Base-by-base conservation (phyloP, 1,284 basidiomycete species). In the Ceratobasidium sp. region DNA sequence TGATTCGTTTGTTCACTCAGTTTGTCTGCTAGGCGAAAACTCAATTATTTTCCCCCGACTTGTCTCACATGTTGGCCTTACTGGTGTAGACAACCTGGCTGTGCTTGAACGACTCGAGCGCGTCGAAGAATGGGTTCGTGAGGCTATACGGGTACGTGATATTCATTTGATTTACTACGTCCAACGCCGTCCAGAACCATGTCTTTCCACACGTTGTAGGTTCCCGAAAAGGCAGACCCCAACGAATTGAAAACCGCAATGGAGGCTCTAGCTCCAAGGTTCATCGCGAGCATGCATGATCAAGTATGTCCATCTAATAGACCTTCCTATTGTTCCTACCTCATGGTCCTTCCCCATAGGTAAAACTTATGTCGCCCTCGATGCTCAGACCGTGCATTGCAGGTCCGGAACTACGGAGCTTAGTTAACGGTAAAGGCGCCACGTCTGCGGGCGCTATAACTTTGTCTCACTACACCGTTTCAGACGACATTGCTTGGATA, bases 41-140 rank as follows among this genome's bases (percentile, higher is more conserved):
- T 19, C 24, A 8, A 71, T n/a, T 17, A 60, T 59, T 8, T 71
- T 71, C 22, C 67, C 56, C n/a, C 44, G 19, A 8, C 33, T 71
- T 50, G 36, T 27, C 67, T 15, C 45, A 3, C 22, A 56, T 56
- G 41, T 56, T 27, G 4, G 33, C 41, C 45, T 57, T 4, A 36
- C 54, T 57, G 36, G 51, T 33, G 29, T 19, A n/a, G 66, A 69
- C 44, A 60, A 71, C 31, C 1, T 50, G 7, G 67, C 56, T 15
- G 41, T 71, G 41, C 56, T 71, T 19, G 24, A 56, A 19, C 22
- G 27, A 19, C 47, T 59, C 14, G 27, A 48, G 33, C 15, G 67
- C 57, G 54, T 71, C 11, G 67, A 71, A 45, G 44, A 60, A 71
- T 71, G 67, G 67, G 67, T 60, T 31, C 67, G 45, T n/a, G 67